These are phyloP conservation scores for Pleoardoris graminearum DNA, from an alignment of 2,329 filamentous ascomycete genomes.

Conservation along the genomic window DNA sequence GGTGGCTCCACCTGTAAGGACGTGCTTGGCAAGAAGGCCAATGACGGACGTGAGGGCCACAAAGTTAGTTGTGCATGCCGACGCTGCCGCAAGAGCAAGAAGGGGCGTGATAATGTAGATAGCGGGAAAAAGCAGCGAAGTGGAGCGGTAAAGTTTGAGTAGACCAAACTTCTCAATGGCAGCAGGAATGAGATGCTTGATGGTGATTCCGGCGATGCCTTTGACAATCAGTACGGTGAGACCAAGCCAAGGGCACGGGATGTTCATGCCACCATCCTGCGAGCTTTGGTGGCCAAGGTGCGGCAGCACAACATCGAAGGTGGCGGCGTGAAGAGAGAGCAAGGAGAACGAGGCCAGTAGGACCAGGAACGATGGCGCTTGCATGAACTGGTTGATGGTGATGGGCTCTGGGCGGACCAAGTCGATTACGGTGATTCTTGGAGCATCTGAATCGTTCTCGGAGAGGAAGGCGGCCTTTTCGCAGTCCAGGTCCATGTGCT, in stretches of 20 bases:
- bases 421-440: conserved; percentile 38
- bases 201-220: conserved; percentile 45
- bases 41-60: conserved; percentile 44
- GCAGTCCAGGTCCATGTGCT: conserved; percentile 42
- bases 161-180: conserved; percentile 47
- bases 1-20: conserved; percentile 47
- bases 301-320: conserved; percentile 55
- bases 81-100: conserved; percentile 43
- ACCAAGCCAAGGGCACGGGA: conserved; percentile 51
- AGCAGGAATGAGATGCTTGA: conserved; percentile 44
- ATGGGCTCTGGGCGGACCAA: conserved; percentile 48
- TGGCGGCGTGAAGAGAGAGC: conserved; percentile 60
- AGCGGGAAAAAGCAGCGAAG: conserved; percentile 46
- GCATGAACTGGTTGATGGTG: conserved; percentile 50
- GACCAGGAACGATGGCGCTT: conserved; percentile 51
- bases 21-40: conserved; percentile 50
- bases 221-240: conserved; percentile 49
- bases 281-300: conserved; percentile 53
- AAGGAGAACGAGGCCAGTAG: conserved; percentile 56
- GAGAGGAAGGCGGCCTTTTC: conserved; percentile 54
- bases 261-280: conserved; percentile 51
- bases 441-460: conserved; percentile 40
- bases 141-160: conserved; percentile 49
- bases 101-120: conserved; percentile 48
- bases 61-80: conserved; percentile 37